A percentile compares a stretch with the other conserved stretches of the same genome.
These are phyloP conservation scores for Ustilago curta DNA, from an alignment of 1,284 basidiomycete species.

Conservation along the genomic window DNA sequence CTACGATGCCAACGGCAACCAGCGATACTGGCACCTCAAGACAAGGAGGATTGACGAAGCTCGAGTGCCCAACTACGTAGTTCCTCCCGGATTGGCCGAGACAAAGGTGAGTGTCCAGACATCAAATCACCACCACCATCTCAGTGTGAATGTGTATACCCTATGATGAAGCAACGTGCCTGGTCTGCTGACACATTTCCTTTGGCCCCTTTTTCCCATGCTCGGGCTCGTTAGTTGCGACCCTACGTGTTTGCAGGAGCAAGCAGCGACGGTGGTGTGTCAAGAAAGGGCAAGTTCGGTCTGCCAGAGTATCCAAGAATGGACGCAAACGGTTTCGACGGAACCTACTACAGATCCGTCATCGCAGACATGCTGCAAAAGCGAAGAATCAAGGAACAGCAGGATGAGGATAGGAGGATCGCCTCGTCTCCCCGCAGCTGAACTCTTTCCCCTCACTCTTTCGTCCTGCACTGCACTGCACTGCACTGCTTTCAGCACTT, in stretches of 20 bases:
- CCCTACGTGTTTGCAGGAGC: slow-evolving; percentile 62
- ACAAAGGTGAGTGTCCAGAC: slow-evolving; percentile 51
- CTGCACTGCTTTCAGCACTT: too few species aligned
- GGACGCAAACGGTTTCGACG: slow-evolving; percentile 58
- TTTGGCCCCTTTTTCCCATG: background rate
- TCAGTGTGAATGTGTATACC: background rate
- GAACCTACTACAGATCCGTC: slow-evolving; percentile 58
- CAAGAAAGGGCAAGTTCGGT: slow-evolving; percentile 50
- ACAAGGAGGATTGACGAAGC: slow-evolving; percentile 63
- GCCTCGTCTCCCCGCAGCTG: slow-evolving; percentile 16
- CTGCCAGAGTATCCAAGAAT: slow-evolving; percentile 61
- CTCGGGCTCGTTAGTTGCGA: slow-evolving; percentile 39
- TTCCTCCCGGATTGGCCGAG: slow-evolving; percentile 65
- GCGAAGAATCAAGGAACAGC: slow-evolving; percentile 46
- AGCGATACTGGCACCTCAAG: slow-evolving; percentile 61
- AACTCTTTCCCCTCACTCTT: background rate
- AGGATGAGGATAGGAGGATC: slow-evolving; percentile 36
- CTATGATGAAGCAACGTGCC: background rate
- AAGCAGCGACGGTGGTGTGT: slow-evolving; percentile 50
- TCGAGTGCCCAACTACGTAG: slow-evolving; percentile 59
- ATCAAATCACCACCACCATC: background rate
- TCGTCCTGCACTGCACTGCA: too few species aligned
- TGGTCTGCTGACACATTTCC: slow-evolving; percentile 4
- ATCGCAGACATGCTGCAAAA: slow-evolving; percentile 57
- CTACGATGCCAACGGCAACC: slow-evolving; percentile 53